Conservation (phyloP, 192 early-diverging fungal genomes). For the Coemansia sp. region DNA sequence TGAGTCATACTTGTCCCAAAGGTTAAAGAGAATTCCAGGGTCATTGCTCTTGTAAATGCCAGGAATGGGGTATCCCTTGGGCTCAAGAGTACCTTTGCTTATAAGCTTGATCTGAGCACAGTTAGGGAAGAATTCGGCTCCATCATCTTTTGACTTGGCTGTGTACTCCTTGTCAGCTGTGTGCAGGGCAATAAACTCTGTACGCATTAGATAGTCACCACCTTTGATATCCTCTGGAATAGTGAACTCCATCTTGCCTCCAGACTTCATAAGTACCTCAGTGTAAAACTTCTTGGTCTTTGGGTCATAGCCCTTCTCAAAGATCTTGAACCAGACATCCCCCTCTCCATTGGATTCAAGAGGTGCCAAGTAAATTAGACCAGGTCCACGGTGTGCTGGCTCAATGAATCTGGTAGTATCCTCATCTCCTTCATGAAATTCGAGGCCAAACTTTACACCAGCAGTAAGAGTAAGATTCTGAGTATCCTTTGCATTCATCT, state of each 20-base stretch:
- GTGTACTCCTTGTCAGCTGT: not conserved
- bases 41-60: conserved; percentile 21
- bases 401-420: conserved; percentile 9
- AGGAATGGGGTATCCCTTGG: conserved; percentile 13
- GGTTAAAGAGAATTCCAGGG: conserved; percentile 20
- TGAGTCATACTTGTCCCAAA: not conserved
- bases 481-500: not conserved
- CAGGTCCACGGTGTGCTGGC: conserved; percentile 20
- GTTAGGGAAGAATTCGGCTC: conserved; percentile 35
- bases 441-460: not conserved
- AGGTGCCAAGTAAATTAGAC: conserved; percentile 19
- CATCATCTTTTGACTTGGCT: not conserved
- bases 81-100: not conserved
- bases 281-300: conserved; percentile 13
- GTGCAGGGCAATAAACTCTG: conserved; percentile 34
- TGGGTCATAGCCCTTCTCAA: conserved; percentile 16
- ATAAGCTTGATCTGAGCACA: conserved; percentile 21
- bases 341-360: conserved; percentile 8
- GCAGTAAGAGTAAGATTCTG: not conserved
- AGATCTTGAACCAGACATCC: conserved; percentile 28
- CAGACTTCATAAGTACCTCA: conserved; percentile 8
- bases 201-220: conserved; percentile 35
- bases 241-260: conserved; percentile 18
- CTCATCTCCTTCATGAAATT: conserved; percentile 2
- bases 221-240: conserved; percentile 21